Conservation (phyloP, 441 rosid species). For the Bocquillonia castaneifolia region DNA sequence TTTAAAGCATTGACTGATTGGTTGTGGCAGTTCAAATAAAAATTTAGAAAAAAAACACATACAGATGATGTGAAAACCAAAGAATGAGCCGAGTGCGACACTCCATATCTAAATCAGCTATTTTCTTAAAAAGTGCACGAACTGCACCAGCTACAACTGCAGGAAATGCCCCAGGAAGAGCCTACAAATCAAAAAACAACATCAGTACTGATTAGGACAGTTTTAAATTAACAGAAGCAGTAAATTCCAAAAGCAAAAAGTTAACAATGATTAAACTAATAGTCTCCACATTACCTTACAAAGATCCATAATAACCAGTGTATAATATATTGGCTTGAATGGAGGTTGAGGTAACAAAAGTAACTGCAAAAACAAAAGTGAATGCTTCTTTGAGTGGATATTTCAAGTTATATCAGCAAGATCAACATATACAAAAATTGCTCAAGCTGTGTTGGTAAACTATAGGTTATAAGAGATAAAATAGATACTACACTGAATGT, state of each 20-base stretch:
- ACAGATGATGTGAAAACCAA: constrained; percentile 99
- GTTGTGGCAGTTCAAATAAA: constrained; percentile 42
- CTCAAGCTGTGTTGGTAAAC: not conserved
- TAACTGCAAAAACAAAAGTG: constrained; percentile 52
- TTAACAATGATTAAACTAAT: not conserved
- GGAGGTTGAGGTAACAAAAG: constrained; percentile 92
- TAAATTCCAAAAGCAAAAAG: not conserved
- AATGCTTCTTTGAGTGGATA: constrained; percentile 17
- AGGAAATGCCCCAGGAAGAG: constrained; percentile 99
- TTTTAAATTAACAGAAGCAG: not conserved
- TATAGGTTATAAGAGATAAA: constrained; percentile 6
- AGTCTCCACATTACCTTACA: constrained; percentile 67
- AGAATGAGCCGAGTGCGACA: constrained; percentile 87
- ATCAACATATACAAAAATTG: not conserved
- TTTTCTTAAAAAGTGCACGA: constrained; percentile 93
- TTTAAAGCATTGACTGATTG: constrained; percentile 45
- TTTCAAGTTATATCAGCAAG: constrained; percentile 14
- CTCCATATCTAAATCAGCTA: constrained; percentile 93
- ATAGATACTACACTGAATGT: not conserved
- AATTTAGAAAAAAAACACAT: constrained; percentile 32
- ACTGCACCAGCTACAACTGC: constrained; percentile 99
- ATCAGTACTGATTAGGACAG: constrained; percentile 19
- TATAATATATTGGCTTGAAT: constrained; percentile 89
- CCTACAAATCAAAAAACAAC: constrained; percentile 45
- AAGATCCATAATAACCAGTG: constrained; percentile 93